Base-by-base conservation (phyloP, 2,329 filamentous ascomycete species). In the Stagonosporopsis rhizophila region DNA sequence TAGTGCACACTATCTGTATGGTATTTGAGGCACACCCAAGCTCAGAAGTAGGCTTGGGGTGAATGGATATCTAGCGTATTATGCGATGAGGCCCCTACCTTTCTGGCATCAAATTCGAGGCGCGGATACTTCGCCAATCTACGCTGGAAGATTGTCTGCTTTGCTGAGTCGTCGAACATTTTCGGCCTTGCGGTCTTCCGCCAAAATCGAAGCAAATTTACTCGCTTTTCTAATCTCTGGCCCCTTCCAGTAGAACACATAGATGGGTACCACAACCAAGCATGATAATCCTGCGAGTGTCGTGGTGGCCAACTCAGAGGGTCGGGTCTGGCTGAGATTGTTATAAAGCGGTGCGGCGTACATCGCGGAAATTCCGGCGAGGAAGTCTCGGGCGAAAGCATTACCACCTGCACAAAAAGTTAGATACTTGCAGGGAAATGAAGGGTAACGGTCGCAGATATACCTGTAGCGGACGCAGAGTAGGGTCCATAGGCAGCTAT, bases 401-500 rank as follows among this genome's bases (percentile, higher is more conserved):
- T 92, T 92, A 11, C 89, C 89, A 35, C 89, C 89, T 37, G 23
- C 12, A 20, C 2, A 6, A 2, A 1, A 2, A 1, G 4, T 44
- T 91, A 0, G 89, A 0, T 85, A 85, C 0, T 88, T 89, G 64
- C 90, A 88, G 0, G 87, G 85, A 39, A 85, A 85, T 15, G 89
- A 22, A 12, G 9, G 17, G 9, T 14, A 6, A 20, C 2, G 17
- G 41, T 8, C 8, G 82, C 90, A 90, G 76, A 19, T 11, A n/a
- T 49, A 41, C 37, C 51, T 0, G 89, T 91, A 0, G 89, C 89
- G 0, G 88, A 91, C 1, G 89, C 88, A 1, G 87, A 86, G 71
- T 90, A 91, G 0, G 86, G 85, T 0, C 89, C 89, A 64, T 91
- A 89, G 0, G 87, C 86, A 41, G 85, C 86, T n/a, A 90, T 83